Percentiles rank a stretch among this genome's conserved stretches.
Evolutionary conservation across 306 rosid genomes (phyloP).

Genomic region (Abrus precatorius): DNA sequence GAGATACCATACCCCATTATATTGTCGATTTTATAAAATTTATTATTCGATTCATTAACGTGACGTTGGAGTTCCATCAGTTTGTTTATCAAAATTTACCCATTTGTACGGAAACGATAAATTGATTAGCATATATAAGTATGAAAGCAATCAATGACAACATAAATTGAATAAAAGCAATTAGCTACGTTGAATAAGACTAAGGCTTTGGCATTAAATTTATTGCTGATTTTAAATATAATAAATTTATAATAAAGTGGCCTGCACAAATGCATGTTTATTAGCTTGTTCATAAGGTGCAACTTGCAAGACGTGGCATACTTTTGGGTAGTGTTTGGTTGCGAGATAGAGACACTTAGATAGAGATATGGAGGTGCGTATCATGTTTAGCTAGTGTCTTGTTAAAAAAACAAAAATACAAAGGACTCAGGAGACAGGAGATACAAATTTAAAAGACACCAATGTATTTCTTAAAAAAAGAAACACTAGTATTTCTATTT

Average conservation of each 20-base stretch:
- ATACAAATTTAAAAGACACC: too few species aligned
- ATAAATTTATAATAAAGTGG: background rate
- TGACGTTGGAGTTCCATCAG: background rate
- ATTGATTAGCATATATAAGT: background rate
- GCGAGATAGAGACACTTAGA: too few species aligned
- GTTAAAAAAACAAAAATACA: too few species aligned
- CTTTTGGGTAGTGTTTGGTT: too few species aligned
- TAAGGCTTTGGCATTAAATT: background rate
- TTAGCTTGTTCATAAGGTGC: background rate
- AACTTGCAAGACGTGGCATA: background rate
- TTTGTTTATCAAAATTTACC: conserved; percentile 26
- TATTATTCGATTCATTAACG: background rate
- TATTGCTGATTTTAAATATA: background rate
- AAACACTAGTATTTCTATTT: too few species aligned
- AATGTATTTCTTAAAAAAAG: too few species aligned
- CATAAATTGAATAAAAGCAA: background rate
- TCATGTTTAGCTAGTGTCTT: too few species aligned
- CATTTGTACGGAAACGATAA: conserved; percentile 33
- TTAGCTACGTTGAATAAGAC: background rate
- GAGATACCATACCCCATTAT: background rate
- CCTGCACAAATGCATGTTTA: conserved; percentile 27
- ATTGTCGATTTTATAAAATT: background rate
- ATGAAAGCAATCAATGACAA: background rate
- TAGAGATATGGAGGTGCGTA: too few species aligned
- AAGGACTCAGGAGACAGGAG: too few species aligned